Evolutionary conservation across 345 rosid genomes (phyloP), one percentile per base, ranked within the genome.

Genomic region (Brassica napus): DNA sequence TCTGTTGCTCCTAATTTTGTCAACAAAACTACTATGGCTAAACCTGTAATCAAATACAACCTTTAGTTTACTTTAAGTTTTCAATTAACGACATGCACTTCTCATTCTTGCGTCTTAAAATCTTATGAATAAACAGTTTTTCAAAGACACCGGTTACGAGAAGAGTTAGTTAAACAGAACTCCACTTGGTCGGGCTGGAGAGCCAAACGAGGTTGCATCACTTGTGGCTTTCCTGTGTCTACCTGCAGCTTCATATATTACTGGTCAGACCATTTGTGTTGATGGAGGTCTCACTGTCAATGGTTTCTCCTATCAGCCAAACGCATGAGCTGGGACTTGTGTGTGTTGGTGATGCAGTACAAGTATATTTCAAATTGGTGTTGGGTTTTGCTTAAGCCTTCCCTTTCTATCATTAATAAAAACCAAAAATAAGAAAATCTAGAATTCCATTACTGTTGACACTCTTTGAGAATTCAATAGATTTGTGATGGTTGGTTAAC

Each of bases 1-100:
- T 52, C 80, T 5, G 86, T 89, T 30, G 88, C 92, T 6, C 92
- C 92, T 6, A 78, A 75, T 82, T 49, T 44, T 42, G 70, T 83
- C 60, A 63, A 4, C 10, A 39, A 39, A 39, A 89, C 91, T 21
- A 65, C 92, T 44, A 74, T 84, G 87, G 84, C 75, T 23, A 39
- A 62, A 77, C 1, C 52, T 49, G 80, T 77, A 70, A 61, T 12
- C 5, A 47, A 6, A 6, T 3, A 30, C 2, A 61, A 28, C 0
- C 5, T 54, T 37, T 14, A 47, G 16, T 14, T 47, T 4, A 1
- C 47, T 23, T 21, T n/a, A 2, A 10, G 47, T 9, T 8, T n/a
- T 2, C 8, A 15, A 15, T 57, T 37, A 35, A 24, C 28, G 16
- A 2, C 55, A 67, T 15, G 18, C 42, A 75, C 14, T 4, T 44